A percentile compares a stretch with the other conserved stretches of the same genome.
These are phyloP conservation scores for Salinomyces thailandicus DNA, from an alignment of 2,329 filamentous ascomycete species.

Conservation along the genomic window DNA sequence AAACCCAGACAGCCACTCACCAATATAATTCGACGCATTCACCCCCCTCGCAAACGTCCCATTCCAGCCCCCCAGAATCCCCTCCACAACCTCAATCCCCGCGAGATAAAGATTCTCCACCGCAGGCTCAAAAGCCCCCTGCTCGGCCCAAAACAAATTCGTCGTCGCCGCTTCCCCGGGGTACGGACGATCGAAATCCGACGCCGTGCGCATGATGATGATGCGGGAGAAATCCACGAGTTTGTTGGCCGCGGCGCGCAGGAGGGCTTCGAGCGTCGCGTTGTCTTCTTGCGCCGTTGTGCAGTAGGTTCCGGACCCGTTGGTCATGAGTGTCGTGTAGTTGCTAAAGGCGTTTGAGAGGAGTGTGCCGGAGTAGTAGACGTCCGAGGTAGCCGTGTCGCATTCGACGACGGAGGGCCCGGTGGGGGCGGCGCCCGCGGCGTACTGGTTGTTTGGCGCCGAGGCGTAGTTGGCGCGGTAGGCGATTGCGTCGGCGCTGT, in stretches of 20 bases:
- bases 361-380: constrained; percentile 56
- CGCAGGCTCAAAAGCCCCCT: constrained; percentile 54
- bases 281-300: constrained; percentile 65
- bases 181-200: constrained; percentile 61
- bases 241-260: constrained; percentile 47
- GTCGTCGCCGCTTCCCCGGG: constrained; percentile 45
- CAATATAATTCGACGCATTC: constrained; percentile 51
- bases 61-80: constrained; percentile 53
- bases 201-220: constrained; percentile 58
- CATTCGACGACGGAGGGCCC: constrained; percentile 51
- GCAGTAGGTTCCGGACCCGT: constrained; percentile 58
- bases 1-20: constrained; percentile 5
- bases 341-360: constrained; percentile 56
- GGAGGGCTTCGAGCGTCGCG: constrained; percentile 54
- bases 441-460: constrained; percentile 24
- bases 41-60: constrained; percentile 48
- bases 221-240: constrained; percentile 56
- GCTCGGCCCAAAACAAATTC: constrained; percentile 50
- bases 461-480: constrained; percentile 30
- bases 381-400: constrained; percentile 59
- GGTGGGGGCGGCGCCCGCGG: constrained; percentile 29
- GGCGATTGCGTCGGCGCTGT: constrained; percentile 25
- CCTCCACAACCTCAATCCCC: constrained; percentile 54
- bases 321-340: constrained; percentile 53
- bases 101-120: constrained; percentile 57